A percentile compares a stretch with the other conserved stretches of the same genome.
Conservation (phyloP, 257 asterid genomes). For the Thymus mandschuricus region DNA sequence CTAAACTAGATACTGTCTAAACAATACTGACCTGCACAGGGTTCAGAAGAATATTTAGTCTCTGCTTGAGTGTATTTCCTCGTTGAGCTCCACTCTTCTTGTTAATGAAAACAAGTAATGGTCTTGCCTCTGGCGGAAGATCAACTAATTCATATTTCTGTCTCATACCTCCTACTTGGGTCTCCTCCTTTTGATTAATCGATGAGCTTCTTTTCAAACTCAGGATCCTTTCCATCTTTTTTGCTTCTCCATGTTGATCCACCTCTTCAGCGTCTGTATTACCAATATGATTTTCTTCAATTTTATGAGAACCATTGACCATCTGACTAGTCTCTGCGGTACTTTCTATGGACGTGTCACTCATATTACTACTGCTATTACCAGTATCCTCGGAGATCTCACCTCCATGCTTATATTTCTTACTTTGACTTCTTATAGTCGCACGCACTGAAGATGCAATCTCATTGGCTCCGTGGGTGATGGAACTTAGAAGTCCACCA, state of each 20-base stretch:
- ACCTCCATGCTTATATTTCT: conserved; percentile 66
- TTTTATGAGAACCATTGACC: conserved; percentile 49
- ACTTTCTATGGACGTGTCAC: conserved; percentile 61
- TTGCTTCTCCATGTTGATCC: conserved; percentile 54
- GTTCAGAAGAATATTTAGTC: conserved; percentile 81
- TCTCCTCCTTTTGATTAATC: conserved; percentile 65
- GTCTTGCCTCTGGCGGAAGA: conserved; percentile 91
- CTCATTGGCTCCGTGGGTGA: conserved; percentile 97
- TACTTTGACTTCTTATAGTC: conserved; percentile 81
- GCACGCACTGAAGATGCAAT: conserved; percentile 98
- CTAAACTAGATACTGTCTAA: conserved; percentile 22
- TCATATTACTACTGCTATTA: conserved; percentile 50
- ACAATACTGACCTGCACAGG: conserved; percentile 86
- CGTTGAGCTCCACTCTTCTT: conserved; percentile 99
- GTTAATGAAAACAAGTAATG: conserved; percentile 84
- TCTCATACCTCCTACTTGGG: conserved; percentile 51
- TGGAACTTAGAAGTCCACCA: conserved; percentile 85
- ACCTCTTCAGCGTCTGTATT: conserved; percentile 44
- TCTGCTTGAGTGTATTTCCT: conserved; percentile 80
- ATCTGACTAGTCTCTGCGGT: conserved; percentile 45
- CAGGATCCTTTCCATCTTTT: conserved; percentile 54
- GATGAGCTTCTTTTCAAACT: conserved; percentile 70
- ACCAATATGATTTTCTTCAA: conserved; percentile 60
- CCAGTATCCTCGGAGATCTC: conserved; percentile 57
- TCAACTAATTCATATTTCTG: conserved; percentile 85